Percentiles rank a stretch among this genome's conserved stretches.
These are phyloP conservation scores for Emericellopsis atlantica DNA, from an alignment of 2,329 filamentous ascomycete species.

Conservation along the genomic window DNA sequence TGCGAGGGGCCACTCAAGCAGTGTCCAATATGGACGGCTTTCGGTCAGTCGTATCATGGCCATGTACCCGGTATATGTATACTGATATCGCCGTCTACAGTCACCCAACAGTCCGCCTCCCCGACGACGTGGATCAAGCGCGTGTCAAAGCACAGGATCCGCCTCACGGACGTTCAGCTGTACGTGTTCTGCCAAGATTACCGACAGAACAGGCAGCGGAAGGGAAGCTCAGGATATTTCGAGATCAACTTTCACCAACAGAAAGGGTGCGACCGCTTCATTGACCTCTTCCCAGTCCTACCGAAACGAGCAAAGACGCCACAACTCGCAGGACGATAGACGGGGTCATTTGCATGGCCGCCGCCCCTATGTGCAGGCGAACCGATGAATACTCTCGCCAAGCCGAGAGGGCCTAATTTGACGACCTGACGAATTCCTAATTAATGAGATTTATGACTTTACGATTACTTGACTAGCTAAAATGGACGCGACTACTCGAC, in stretches of 20 bases:
- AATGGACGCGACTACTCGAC: no score
- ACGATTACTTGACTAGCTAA: no score
- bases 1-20: conserved; percentile 38
- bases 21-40: conserved; percentile 53
- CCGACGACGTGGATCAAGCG: conserved; percentile 38
- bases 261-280: conserved; percentile 12
- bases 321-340: neutral
- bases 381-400: no score
- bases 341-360: no score
- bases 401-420: no score
- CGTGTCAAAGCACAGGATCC: conserved; percentile 31
- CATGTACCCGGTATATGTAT: neutral
- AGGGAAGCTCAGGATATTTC: conserved; percentile 32
- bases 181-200: conserved; percentile 49
- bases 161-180: conserved; percentile 39
- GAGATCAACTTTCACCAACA: conserved; percentile 35
- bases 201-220: conserved; percentile 36
- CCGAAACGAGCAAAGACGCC: neutral
- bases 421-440: no score
- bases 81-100: conserved; percentile 15
- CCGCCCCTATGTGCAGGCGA: no score
- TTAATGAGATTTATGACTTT: no score
- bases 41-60: conserved; percentile 27
- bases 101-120: conserved; percentile 37
- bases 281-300: conserved; percentile 4